Conservation (phyloP, 371 early-diverging fungal genomes). For the Mucor saturninus region DNA sequence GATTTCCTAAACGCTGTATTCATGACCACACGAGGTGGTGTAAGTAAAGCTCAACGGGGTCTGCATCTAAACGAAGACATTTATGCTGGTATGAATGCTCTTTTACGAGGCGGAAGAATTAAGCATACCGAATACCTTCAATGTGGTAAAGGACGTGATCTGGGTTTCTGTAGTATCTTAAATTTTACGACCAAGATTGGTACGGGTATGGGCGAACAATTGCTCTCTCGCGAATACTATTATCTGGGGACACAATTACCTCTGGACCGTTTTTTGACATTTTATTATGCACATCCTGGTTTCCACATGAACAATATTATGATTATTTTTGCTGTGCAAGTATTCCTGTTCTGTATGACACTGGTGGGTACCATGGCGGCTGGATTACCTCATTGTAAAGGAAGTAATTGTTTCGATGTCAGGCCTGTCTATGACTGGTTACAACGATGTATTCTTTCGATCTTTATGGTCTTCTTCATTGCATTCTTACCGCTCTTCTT, state of each 20-base stretch:
- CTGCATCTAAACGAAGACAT: conserved; percentile 94
- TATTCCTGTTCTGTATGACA: conserved; percentile 83
- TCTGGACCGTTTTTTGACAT: conserved; percentile 85
- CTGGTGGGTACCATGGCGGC: conserved; percentile 74
- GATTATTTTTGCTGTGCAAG: conserved; percentile 84
- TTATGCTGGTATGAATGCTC: conserved; percentile 91
- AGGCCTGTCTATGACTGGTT: conserved; percentile 83
- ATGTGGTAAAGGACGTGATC: conserved; percentile 92
- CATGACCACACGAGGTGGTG: conserved; percentile 89
- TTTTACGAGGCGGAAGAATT: conserved; percentile 84
- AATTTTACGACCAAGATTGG: conserved; percentile 92
- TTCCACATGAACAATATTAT: conserved; percentile 94
- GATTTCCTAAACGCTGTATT: conserved; percentile 90
- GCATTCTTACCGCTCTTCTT: conserved; percentile 86
- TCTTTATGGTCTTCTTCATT: conserved; percentile 81
- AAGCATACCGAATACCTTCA: conserved; percentile 93
- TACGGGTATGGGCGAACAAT: conserved; percentile 93
- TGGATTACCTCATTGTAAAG: conserved; percentile 57
- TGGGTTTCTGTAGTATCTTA: conserved; percentile 86
- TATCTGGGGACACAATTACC: conserved; percentile 87
- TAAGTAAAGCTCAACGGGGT: conserved; percentile 91
- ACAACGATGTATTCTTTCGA: conserved; percentile 76
- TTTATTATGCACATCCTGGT: conserved; percentile 89
- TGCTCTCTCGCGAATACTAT: conserved; percentile 90
- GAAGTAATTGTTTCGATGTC: conserved; percentile 71